phyloP scores from a whole-genome alignment of 2,329 filamentous ascomycete species.

The Microcyclospora tardicrescens region DNA sequence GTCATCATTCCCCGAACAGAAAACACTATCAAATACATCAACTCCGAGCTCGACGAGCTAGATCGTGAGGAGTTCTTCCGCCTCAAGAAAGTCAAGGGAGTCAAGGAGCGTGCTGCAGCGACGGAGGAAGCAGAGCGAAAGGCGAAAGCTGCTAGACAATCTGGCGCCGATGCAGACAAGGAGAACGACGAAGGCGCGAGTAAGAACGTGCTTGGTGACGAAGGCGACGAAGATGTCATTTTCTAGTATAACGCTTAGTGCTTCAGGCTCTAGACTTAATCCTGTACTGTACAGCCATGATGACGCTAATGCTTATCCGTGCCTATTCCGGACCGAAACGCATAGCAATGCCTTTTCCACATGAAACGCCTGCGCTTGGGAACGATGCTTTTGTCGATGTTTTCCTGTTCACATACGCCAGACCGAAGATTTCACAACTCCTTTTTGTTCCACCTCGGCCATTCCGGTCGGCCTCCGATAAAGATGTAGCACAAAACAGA shows the following conservation, averaged over 20 bases:
- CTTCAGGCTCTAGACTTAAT: too few relatives aligned
- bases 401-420: neutral
- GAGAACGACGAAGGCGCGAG: constrained; percentile 14
- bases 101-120: constrained; percentile 44
- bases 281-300: too few relatives aligned
- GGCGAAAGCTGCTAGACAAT: constrained; percentile 9
- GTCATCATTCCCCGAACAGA: constrained; percentile 97
- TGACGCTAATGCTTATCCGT: too few relatives aligned
- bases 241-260: constrained; percentile 7
- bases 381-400: too few relatives aligned
- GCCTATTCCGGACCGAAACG: too few relatives aligned
- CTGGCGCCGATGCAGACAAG: constrained; percentile 14
- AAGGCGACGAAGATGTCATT: constrained; percentile 22
- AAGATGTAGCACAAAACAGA: constrained; percentile 32
- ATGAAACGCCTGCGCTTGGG: too few relatives aligned
- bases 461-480: constrained; percentile 32
- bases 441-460: constrained; percentile 8
- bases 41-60: constrained; percentile 92
- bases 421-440: neutral
- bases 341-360: too few relatives aligned
- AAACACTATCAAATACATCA: constrained; percentile 99
- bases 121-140: constrained; percentile 23
- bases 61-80: constrained; percentile 97
- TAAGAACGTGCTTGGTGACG: constrained; percentile 24
- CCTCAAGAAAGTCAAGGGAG: constrained; percentile 80